These are phyloP conservation scores for Agaricales sp. DNA, from an alignment of 1,284 basidiomycete species.

Conservation along the genomic window DNA sequence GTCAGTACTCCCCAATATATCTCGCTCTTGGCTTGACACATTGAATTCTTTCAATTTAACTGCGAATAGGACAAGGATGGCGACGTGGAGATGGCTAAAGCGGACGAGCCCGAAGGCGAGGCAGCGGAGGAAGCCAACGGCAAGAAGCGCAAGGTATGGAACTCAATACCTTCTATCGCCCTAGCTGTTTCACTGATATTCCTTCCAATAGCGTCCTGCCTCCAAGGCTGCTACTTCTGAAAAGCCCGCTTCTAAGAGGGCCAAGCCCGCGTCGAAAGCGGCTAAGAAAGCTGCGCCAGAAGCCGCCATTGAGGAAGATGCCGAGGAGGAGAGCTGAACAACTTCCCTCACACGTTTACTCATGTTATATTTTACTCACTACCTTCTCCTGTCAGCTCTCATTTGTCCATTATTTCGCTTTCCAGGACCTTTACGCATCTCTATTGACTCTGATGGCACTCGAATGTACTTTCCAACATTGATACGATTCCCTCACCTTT, in stretches of 20 bases:
- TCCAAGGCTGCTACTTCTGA: background rate
- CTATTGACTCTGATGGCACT: too few species aligned
- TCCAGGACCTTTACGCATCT: too few species aligned
- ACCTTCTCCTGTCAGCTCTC: too few species aligned
- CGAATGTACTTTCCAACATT: too few species aligned
- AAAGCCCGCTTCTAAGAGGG: background rate
- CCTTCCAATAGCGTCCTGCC: background rate
- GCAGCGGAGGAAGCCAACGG: constrained; percentile 20
- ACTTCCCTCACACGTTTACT: too few species aligned
- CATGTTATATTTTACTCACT: too few species aligned
- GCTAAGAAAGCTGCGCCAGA: background rate
- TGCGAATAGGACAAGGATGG: constrained; percentile 9
- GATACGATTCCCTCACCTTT: too few species aligned
- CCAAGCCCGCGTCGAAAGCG: background rate
- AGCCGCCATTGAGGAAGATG: background rate
- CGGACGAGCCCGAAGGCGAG: too few species aligned
- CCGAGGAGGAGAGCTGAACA: background rate
- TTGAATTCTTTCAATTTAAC: background rate
- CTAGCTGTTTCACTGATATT: too few species aligned
- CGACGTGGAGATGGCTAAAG: constrained; percentile 19
- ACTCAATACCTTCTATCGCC: too few species aligned
- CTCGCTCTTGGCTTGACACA: too few species aligned
- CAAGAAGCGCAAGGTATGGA: constrained; percentile 36
- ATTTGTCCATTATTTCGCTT: too few species aligned
- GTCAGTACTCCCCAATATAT: constrained; percentile 4